A percentile compares a stretch with the other conserved stretches of the same genome.
These are phyloP conservation scores for Poterioochromonas sp. DNA, from an alignment of 352 stramenopile species.

Conservation along the genomic window DNA sequence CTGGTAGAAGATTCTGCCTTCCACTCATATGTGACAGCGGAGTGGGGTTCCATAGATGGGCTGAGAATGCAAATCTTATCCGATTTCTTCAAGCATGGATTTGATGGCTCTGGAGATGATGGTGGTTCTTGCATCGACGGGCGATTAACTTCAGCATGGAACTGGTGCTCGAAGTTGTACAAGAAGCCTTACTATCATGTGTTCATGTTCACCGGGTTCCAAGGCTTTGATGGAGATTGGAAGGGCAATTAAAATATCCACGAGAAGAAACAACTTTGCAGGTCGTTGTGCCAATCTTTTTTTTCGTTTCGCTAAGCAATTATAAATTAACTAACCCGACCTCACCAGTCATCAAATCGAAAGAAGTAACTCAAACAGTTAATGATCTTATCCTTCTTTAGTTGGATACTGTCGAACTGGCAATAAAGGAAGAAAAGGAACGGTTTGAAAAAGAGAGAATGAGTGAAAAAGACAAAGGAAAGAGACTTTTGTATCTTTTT, in stretches of 20 bases:
- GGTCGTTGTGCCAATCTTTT: too few relatives aligned
- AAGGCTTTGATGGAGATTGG: constrained; percentile 82
- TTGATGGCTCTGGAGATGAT: constrained; percentile 60
- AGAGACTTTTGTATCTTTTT: constrained; percentile 20
- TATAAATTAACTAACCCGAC: too few relatives aligned
- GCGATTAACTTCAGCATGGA: constrained; percentile 76
- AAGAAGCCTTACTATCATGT: constrained; percentile 80
- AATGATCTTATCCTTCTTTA: not conserved
- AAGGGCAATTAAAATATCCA: constrained; percentile 67
- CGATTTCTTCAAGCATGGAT: constrained; percentile 85
- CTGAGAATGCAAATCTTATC: constrained; percentile 66
- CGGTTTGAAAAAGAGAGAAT: not conserved
- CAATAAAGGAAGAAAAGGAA: not conserved
- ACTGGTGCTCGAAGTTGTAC: constrained; percentile 76
- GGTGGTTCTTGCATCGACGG: constrained; percentile 77
- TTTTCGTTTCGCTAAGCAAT: too few relatives aligned
- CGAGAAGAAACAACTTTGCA: too few relatives aligned
- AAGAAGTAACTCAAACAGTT: not conserved
- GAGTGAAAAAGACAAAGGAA: not conserved
- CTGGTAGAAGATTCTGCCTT: constrained; percentile 42
- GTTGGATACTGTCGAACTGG: not conserved
- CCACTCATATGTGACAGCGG: not conserved
- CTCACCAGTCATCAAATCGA: not conserved
- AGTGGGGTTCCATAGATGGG: constrained; percentile 56
- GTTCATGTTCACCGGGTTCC: constrained; percentile 78